phyloP scores from a whole-genome alignment of 2,329 filamentous ascomycete genomes.

The Fusarium nelsonii region DNA sequence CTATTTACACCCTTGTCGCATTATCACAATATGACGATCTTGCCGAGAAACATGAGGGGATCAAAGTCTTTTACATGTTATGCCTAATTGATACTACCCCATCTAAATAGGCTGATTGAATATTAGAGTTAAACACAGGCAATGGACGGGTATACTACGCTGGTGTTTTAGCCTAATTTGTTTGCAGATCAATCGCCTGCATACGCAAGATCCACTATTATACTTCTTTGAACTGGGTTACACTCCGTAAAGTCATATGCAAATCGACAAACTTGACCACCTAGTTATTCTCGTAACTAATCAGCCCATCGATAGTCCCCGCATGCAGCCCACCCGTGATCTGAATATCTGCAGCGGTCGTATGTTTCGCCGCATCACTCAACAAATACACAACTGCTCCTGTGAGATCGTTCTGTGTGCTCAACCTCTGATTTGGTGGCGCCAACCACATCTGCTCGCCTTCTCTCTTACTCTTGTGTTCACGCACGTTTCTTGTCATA shows the following conservation, averaged over 20 bases:
- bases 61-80: conserved; percentile 7
- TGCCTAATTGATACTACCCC: background rate
- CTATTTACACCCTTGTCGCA: background rate
- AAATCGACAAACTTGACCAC: background rate
- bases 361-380: conserved; percentile 58
- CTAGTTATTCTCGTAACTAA: conserved; percentile 49
- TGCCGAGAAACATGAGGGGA: conserved; percentile 1
- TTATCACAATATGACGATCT: conserved; percentile 18
- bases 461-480: conserved; percentile 50
- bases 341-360: conserved; percentile 58
- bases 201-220: background rate
- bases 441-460: conserved; percentile 55
- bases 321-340: conserved; percentile 60
- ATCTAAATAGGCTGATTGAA: conserved; percentile 19
- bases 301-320: conserved; percentile 54
- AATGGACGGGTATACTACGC: background rate
- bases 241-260: too few species aligned
- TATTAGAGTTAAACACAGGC: background rate
- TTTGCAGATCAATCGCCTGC: background rate
- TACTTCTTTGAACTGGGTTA: background rate
- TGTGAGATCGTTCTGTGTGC: conserved; percentile 58
- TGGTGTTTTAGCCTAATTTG: conserved; percentile 18
- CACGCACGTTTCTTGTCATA: conserved; percentile 52
- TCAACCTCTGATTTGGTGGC: conserved; percentile 56
- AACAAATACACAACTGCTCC: conserved; percentile 58